Evolutionary conservation across 1,284 basidiomycete species (phyloP).

Genomic region (Fomitiporia mediterranea): DNA sequence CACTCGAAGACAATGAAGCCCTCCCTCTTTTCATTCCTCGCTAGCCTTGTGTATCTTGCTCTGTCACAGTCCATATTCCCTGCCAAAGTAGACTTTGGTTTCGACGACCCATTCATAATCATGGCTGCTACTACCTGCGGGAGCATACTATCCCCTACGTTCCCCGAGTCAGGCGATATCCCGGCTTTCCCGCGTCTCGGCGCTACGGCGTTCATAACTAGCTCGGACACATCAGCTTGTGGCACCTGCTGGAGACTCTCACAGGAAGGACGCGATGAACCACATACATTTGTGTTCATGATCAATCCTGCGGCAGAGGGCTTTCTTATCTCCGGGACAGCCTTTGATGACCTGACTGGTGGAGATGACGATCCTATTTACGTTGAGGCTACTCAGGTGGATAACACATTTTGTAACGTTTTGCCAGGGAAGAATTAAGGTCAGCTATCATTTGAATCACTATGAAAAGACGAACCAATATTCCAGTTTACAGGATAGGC

Average conservation of each 20-base stretch:
- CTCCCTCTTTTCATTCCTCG: too few species aligned
- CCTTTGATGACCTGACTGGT: too few species aligned
- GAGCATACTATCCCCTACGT: slow-evolving; percentile 40
- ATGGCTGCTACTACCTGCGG: slow-evolving; percentile 44
- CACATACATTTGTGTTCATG: slow-evolving; percentile 36
- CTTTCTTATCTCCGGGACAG: slow-evolving; percentile 34
- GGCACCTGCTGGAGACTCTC: slow-evolving; percentile 43
- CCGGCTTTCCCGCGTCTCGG: slow-evolving; percentile 47
- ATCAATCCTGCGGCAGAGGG: slow-evolving; percentile 36
- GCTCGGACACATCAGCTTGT: slow-evolving; percentile 38
- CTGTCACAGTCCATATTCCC: not conserved
- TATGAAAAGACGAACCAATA: too few species aligned
- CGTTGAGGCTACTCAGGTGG: too few species aligned
- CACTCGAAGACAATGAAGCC: too few species aligned
- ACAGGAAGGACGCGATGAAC: slow-evolving; percentile 30
- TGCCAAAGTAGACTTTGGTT: too few species aligned
- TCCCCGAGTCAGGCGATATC: slow-evolving; percentile 41
- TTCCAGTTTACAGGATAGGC: too few species aligned
- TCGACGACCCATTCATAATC: too few species aligned
- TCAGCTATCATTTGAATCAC: too few species aligned
- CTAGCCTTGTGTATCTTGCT: not conserved
- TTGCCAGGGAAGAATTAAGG: too few species aligned
- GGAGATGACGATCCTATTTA: too few species aligned
- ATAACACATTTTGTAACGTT: too few species aligned
- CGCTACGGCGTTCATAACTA: slow-evolving; percentile 36